Evolutionary conservation across 2,329 filamentous ascomycete species (phyloP), one percentile per base, ranked within the genome.

Genomic region (Apiospora pterosperma): DNA sequence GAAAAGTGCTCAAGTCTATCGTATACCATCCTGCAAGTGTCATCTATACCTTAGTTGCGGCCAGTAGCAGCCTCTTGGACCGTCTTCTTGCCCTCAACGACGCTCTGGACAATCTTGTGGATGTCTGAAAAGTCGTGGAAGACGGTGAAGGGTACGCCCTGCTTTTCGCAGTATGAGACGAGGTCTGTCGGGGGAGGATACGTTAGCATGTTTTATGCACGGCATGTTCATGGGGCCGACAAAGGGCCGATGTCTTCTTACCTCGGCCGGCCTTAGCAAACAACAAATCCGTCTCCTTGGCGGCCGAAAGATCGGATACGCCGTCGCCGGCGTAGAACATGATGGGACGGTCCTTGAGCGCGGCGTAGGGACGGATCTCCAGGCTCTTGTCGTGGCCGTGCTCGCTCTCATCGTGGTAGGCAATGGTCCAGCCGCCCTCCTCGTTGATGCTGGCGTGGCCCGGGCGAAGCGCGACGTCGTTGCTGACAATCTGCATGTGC

Each of bases 341-440:
- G 42, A 88, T 89, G 2, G 96, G 96, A 48, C 93, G 85, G 73
- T 91, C 82, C 0, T 92, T 88, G 52, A 97, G 83, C 31, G 88
- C 83, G 2, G 90, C 90, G 79, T 98, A 98, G 62, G 93, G 93
- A 69, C 92, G 88, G 73, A 99, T 93, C 76, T 96, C 92, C 63
- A 95, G 83, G 31, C 90, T 94, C 86, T 99, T 99, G 84, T 99
- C 95, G 76, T 99, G 96, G n/a, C 96, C 96, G 73, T 96, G 96
- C 65, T 89, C 85, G 74, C 91, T 92, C 67, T 65, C 63, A 76
- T 99, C 94, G 74, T 93, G 93, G 79, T 90, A 99, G 65, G 87
- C 83, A 71, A 99, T 95, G 73, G 90, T 83, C 96, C 96, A 99
- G 36, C 93, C 95, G 21, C 87, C 88, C 74, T 91, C 87, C 61